Evolutionary conservation across 225 moss, liverwort and hornwort genomes (phyloP).

Genomic region (Physcomitrium patens): DNA sequence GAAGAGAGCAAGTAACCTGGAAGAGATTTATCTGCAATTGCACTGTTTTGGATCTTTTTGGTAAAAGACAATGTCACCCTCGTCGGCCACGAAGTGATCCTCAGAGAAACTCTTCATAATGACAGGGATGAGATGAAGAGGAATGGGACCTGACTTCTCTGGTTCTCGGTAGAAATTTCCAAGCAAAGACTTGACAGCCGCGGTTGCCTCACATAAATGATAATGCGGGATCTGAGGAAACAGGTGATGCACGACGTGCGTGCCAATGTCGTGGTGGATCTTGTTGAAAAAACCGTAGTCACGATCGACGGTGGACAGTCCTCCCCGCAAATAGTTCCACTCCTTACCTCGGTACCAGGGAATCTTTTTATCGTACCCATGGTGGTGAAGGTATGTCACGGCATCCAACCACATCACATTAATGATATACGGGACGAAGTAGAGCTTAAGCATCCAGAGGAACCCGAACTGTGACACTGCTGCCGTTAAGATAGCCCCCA

Average conservation of each 20-base stretch:
- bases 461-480: constrained; percentile 26
- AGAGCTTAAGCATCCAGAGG: constrained; percentile 44
- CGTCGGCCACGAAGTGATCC: constrained; percentile 12
- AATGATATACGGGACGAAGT: constrained; percentile 45
- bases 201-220: constrained; percentile 36
- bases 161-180: constrained; percentile 35
- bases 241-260: constrained; percentile 43
- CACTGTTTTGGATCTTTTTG: too few species aligned
- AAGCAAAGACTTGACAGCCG: constrained; percentile 35
- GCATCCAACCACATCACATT: constrained; percentile 43
- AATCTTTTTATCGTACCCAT: constrained; percentile 54
- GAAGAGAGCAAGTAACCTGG: too few species aligned
- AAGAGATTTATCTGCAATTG: too few species aligned
- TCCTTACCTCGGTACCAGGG: constrained; percentile 61
- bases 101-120: constrained; percentile 32
- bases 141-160: constrained; percentile 38
- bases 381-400: constrained; percentile 28
- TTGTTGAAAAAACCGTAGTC: constrained; percentile 18
- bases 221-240: constrained; percentile 47
- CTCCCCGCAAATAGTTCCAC: constrained; percentile 48
- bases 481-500: constrained; percentile 32
- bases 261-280: constrained; percentile 20
- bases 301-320: constrained; percentile 47
- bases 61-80: too few species aligned
- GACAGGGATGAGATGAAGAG: constrained; percentile 24